Evolutionary conservation across 2,329 filamentous ascomycete genomes (phyloP).

Genomic region (Fusarium tanahbumbuense): DNA sequence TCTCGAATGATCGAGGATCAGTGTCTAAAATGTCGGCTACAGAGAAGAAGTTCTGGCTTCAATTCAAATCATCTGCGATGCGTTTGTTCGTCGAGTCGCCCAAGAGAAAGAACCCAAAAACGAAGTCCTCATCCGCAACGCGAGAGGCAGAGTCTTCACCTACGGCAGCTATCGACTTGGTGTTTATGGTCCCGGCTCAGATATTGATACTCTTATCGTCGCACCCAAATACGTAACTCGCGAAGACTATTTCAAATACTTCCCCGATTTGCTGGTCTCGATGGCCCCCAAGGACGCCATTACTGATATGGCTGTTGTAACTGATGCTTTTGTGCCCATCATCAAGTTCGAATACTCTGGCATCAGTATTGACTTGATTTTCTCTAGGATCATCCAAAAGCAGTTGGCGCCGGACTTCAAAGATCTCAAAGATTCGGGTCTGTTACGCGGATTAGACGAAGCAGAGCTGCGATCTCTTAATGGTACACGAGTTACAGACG

Average conservation of each 20-base stretch:
- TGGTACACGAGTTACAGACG: constrained; percentile 92
- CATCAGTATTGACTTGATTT: constrained; percentile 96
- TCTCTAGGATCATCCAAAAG: constrained; percentile 78
- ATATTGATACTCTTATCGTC: constrained; percentile 96
- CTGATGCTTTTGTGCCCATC: constrained; percentile 93
- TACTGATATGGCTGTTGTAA: constrained; percentile 84
- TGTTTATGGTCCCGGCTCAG: constrained; percentile 93
- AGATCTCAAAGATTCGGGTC: constrained; percentile 82
- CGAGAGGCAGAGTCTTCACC: constrained; percentile 92
- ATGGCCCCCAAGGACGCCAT: constrained; percentile 84
- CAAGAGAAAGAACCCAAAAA: constrained; percentile 77
- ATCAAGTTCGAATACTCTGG: constrained; percentile 94
- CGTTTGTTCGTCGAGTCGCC: constrained; percentile 88
- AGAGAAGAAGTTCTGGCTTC: constrained; percentile 73
- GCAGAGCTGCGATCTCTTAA: constrained; percentile 90
- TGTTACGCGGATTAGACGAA: constrained; percentile 88
- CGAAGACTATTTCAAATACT: constrained; percentile 91
- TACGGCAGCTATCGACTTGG: constrained; percentile 96
- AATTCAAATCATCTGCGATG: constrained; percentile 82
- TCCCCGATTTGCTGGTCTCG: constrained; percentile 81
- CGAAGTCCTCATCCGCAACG: constrained; percentile 80
- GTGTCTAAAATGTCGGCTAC: constrained; percentile 17
- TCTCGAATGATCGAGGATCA: neutral
- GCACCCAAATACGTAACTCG: constrained; percentile 89
- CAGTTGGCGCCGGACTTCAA: constrained; percentile 75